Evolutionary conservation across 2,329 filamentous ascomycete genomes (phyloP).

Genomic region (Penicillium olsonii): DNA sequence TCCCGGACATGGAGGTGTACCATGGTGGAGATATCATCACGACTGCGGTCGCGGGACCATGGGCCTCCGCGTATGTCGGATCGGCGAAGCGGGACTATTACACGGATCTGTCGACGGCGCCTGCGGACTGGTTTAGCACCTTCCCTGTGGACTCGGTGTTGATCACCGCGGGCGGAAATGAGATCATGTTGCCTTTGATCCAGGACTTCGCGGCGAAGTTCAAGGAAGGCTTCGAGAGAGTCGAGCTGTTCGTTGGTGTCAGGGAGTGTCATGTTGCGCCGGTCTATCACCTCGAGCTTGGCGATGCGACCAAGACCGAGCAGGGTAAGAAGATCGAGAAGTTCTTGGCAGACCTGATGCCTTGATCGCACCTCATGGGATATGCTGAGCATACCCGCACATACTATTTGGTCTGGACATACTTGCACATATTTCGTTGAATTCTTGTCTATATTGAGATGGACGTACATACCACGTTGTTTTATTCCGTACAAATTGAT

Average conservation of each 20-base stretch:
- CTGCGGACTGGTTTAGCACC: slow-evolving; percentile 55
- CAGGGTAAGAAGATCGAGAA: slow-evolving; percentile 42
- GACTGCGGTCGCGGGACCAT: slow-evolving; percentile 42
- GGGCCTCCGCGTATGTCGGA: slow-evolving; percentile 53
- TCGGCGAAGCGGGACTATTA: slow-evolving; percentile 50
- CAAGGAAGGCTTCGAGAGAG: slow-evolving; percentile 38
- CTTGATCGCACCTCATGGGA: no score
- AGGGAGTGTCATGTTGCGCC: slow-evolving; percentile 46
- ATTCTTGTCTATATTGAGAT: neutral
- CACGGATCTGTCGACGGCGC: slow-evolving; percentile 54
- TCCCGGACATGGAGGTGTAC: slow-evolving; percentile 48
- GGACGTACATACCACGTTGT: neutral
- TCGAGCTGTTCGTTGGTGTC: slow-evolving; percentile 39
- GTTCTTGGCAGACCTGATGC: slow-evolving; percentile 33
- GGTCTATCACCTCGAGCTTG: slow-evolving; percentile 42
- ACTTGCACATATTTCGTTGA: neutral
- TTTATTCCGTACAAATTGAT: no score
- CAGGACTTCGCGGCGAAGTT: slow-evolving; percentile 52
- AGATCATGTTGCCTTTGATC: slow-evolving; percentile 60
- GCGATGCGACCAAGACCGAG: slow-evolving; percentile 38
- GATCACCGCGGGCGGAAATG: slow-evolving; percentile 57
- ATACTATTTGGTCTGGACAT: neutral
- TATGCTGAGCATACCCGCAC: no score
- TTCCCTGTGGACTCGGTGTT: slow-evolving; percentile 53
- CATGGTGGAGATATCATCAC: slow-evolving; percentile 55